Percentiles rank a stretch among this genome's conserved stretches.
Conservation (phyloP, 306 rosid genomes). For the Prinsepia uniflora region DNA sequence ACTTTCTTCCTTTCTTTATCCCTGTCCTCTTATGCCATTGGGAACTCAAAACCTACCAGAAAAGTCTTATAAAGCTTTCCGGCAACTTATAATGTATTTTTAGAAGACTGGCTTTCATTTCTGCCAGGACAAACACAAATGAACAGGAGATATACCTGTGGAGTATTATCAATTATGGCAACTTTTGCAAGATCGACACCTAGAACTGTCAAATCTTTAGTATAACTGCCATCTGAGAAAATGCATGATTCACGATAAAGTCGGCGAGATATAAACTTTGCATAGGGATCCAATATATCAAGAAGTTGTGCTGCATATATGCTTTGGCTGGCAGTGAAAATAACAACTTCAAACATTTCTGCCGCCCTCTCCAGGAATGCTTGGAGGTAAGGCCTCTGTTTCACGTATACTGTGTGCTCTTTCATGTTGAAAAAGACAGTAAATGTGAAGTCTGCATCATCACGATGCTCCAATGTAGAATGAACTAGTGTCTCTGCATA, state of each 20-base stretch:
- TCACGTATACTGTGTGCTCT: constrained; percentile 85
- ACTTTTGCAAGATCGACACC: constrained; percentile 88
- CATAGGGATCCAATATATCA: constrained; percentile 84
- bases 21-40: too few relatives aligned
- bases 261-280: constrained; percentile 69
- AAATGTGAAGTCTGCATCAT: constrained; percentile 84
- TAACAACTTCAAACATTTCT: constrained; percentile 87
- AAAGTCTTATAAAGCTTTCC: not conserved
- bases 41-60: too few relatives aligned
- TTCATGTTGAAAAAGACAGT: constrained; percentile 79
- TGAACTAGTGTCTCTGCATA: constrained; percentile 95
- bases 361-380: constrained; percentile 84
- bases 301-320: constrained; percentile 89
- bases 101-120: not conserved
- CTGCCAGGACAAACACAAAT: not conserved
- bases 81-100: not conserved
- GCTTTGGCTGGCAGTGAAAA: constrained; percentile 98
- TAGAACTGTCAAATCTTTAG: constrained; percentile 88
- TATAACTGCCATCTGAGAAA: constrained; percentile 84
- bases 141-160: constrained; percentile 60
- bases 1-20: not conserved
- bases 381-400: constrained; percentile 80
- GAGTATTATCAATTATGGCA: constrained; percentile 89
- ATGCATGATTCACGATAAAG: constrained; percentile 88
- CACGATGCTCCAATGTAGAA: constrained; percentile 75